Base-by-base conservation (phyloP, 129 eudicot genomes). In the Calendula officinalis region DNA sequence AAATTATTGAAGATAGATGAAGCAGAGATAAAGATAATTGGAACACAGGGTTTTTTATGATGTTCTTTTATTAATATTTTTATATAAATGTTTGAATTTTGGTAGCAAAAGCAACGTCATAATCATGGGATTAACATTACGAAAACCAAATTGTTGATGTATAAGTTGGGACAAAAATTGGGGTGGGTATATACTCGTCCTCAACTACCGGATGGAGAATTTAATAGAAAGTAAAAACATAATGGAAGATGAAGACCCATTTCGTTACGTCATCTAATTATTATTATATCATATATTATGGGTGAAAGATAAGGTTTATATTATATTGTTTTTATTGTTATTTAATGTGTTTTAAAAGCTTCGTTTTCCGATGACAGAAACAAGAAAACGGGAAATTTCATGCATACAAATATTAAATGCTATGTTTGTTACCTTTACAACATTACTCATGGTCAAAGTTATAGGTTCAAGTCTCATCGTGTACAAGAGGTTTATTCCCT, bases 241-340 rank as follows among this genome's bases (percentile, higher is more conserved):
- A 32, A 15, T 33, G 6, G 5, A 33, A 7, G 63, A 71, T 41
- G 56, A 42, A 41, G 63, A 62, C 76, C 76, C 76, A 71, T 71
- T 41, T 61, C 63, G 56, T 69, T 63, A 62, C 76, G 56, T 71
- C 68, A 71, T 9, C 12, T 11, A 11, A 14, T 51, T 51, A 7
- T 66, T 15, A 2, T 41, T 8, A 16, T 7, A 7, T n/a, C 8
- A 7, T n/a, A 7, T 42, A 11, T 41, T 10, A 12, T 54, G 33
- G 12, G 8, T 57, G n/a, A 55, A 30, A n/a, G 44, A 55, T 37
- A 13, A 8, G 55, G 35, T 33, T 39, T 56, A 53, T 8, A 52
- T 52, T 43, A 4, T 38, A 36, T 37, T 35, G 0, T 8, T 30
- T 30, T 53, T 8, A 9, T 5, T 35, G 44, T 13, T 35, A 3